Conservation (phyloP, 495 filamentous ascomycete genomes). For the Hamigera avellanea region DNA sequence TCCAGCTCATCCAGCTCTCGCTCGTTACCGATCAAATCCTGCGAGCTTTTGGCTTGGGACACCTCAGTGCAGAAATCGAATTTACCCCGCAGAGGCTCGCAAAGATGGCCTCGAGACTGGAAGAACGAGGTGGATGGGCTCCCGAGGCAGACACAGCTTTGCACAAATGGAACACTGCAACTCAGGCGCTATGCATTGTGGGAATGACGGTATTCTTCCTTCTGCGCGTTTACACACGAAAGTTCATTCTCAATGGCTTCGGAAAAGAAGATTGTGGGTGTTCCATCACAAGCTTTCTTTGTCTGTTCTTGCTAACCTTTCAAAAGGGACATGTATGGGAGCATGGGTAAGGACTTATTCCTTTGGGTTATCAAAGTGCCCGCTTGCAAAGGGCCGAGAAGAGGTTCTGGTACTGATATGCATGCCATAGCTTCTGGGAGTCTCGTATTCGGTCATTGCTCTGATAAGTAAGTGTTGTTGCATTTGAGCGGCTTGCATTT, state of each 20-base stretch:
- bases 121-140: too few species aligned
- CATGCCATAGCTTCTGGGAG: conserved; percentile 17
- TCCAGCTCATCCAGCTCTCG: too few species aligned
- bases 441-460: conserved; percentile 25
- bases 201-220: conserved; percentile 15
- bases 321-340: not conserved
- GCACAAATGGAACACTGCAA: conserved; percentile 15
- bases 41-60: too few species aligned
- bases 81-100: too few species aligned
- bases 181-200: conserved; percentile 17
- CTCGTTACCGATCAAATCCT: too few species aligned
- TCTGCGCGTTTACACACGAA: conserved; percentile 13
- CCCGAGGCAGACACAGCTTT: conserved; percentile 1
- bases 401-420: not conserved
- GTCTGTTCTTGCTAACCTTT: not conserved
- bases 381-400: too few species aligned
- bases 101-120: too few species aligned
- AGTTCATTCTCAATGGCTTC: conserved; percentile 13
- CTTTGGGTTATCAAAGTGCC: too few species aligned
- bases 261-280: conserved; percentile 19
- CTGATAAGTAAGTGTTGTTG: conserved; percentile 23
- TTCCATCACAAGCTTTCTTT: too few species aligned
- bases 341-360: not conserved
- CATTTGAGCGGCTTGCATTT: too few species aligned
- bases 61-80: too few species aligned